Percentiles rank a stretch among this genome's conserved stretches.
Conservation (phyloP, 352 stramenopile genomes). For the Phytophthora crassamura region DNA sequence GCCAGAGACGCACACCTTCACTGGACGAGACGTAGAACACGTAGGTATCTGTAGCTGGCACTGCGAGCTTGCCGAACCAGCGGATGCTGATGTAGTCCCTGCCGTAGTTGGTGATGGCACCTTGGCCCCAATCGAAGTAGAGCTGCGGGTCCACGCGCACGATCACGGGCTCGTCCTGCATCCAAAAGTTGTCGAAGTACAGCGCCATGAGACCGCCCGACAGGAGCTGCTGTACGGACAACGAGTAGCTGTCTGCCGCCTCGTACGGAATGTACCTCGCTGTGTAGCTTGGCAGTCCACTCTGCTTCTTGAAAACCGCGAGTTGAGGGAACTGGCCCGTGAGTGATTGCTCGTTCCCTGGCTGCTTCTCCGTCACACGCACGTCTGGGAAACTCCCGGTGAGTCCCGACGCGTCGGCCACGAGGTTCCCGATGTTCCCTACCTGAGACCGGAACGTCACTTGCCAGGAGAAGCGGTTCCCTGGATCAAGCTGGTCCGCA, state of each 20-base stretch:
- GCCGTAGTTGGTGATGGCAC: slow-evolving; percentile 92
- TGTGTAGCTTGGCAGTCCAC: slow-evolving; percentile 93
- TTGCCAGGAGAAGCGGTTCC: slow-evolving; percentile 92
- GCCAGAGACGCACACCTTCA: slow-evolving; percentile 93
- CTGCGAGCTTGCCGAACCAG: slow-evolving; percentile 94
- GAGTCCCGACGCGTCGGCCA: slow-evolving; percentile 45
- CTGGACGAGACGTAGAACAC: slow-evolving; percentile 93
- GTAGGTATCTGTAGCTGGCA: slow-evolving; percentile 85
- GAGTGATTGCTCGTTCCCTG: slow-evolving; percentile 71
- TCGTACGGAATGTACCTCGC: slow-evolving; percentile 85
- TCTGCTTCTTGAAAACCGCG: slow-evolving; percentile 91
- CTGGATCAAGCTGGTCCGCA: slow-evolving; percentile 64
- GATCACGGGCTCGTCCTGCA: slow-evolving; percentile 92
- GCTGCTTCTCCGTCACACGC: slow-evolving; percentile 68
- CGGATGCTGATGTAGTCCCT: slow-evolving; percentile 95
- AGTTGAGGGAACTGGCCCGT: slow-evolving; percentile 80
- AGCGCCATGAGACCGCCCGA: slow-evolving; percentile 87
- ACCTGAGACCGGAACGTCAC: slow-evolving; percentile 94
- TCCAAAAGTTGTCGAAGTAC: slow-evolving; percentile 98
- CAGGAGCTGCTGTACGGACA: slow-evolving; percentile 93
- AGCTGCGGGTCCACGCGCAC: slow-evolving; percentile 86
- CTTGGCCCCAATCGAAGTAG: slow-evolving; percentile 91
- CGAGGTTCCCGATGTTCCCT: slow-evolving; percentile 80
- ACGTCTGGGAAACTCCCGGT: slow-evolving; percentile 67
- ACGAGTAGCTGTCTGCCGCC: slow-evolving; percentile 77